A percentile compares a stretch with the other conserved stretches of the same genome.
Conservation (phyloP, 768 basidiomycete species). For the Tulasnella calospora region DNA sequence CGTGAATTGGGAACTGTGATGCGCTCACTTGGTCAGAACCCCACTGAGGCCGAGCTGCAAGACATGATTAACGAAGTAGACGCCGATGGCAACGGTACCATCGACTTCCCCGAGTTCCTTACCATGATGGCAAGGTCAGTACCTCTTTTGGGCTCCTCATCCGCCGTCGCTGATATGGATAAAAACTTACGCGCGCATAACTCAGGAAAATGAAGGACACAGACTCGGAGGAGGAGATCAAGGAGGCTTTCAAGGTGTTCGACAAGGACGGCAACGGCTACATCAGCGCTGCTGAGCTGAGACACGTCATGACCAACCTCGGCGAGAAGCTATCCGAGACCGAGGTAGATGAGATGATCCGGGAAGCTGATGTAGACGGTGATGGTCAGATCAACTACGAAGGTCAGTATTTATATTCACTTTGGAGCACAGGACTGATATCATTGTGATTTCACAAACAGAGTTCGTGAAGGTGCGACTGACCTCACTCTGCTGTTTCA, state of each 20-base stretch:
- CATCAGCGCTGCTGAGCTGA: slow-evolving; percentile 80
- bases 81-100: slow-evolving; percentile 81
- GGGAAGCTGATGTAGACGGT: slow-evolving; percentile 91
- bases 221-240: slow-evolving; percentile 90
- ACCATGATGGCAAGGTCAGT: slow-evolving; percentile 65
- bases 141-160: not conserved
- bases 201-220: slow-evolving; percentile 80
- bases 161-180: not conserved
- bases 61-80: slow-evolving; percentile 97
- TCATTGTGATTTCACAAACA: slow-evolving; percentile 33
- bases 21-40: slow-evolving; percentile 89
- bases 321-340: slow-evolving; percentile 82
- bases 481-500: not conserved
- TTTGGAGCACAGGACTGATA: slow-evolving; percentile 6
- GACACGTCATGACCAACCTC: slow-evolving; percentile 87
- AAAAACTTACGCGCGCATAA: not conserved
- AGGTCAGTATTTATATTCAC: slow-evolving; percentile 40
- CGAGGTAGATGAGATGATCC: slow-evolving; percentile 95
- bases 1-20: slow-evolving; percentile 89
- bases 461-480: slow-evolving; percentile 69
- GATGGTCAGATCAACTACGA: slow-evolving; percentile 92
- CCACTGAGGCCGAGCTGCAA: slow-evolving; percentile 83
- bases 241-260: slow-evolving; percentile 94
- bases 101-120: slow-evolving; percentile 80
- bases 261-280: slow-evolving; percentile 93